Evolutionary conservation across 805 yeast genomes (phyloP).

Genomic region (Lipomyces sp.): DNA sequence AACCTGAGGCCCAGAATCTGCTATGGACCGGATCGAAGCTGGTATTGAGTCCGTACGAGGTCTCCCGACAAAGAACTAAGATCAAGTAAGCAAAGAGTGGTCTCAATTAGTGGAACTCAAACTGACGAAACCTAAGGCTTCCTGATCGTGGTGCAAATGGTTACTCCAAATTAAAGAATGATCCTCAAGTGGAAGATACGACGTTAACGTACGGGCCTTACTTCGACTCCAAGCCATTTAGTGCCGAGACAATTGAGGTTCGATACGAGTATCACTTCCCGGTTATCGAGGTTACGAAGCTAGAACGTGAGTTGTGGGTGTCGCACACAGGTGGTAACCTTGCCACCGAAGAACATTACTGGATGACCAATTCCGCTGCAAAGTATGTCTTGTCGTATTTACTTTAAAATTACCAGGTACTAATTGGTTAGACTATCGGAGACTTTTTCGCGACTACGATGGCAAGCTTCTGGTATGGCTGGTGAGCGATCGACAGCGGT

Average conservation of each 20-base stretch:
- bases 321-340: conserved; percentile 79
- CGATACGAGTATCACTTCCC: conserved; percentile 71
- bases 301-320: conserved; percentile 78
- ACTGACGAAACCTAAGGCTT: conserved; percentile 7
- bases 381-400: conserved; percentile 36
- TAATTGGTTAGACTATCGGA: conserved; percentile 48
- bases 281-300: conserved; percentile 59
- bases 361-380: conserved; percentile 77
- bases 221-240: conserved; percentile 52
- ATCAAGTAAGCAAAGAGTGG: conserved; percentile 51
- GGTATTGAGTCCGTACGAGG: conserved; percentile 66
- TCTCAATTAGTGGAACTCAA: conserved; percentile 37
- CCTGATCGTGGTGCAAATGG: conserved; percentile 28
- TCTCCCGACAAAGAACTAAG: conserved; percentile 53
- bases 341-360: conserved; percentile 84
- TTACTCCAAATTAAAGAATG: conserved; percentile 48
- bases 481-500: conserved; percentile 62
- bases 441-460: conserved; percentile 76
- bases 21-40: conserved; percentile 58
- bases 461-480: conserved; percentile 60
- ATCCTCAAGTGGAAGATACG: conserved; percentile 36
- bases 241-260: conserved; percentile 47
- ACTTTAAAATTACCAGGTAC: not conserved
- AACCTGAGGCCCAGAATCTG: conserved; percentile 67
- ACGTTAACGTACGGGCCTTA: conserved; percentile 63